Conservation (phyloP, 345 rosid genomes). For the Eucalyptus curtisii region DNA sequence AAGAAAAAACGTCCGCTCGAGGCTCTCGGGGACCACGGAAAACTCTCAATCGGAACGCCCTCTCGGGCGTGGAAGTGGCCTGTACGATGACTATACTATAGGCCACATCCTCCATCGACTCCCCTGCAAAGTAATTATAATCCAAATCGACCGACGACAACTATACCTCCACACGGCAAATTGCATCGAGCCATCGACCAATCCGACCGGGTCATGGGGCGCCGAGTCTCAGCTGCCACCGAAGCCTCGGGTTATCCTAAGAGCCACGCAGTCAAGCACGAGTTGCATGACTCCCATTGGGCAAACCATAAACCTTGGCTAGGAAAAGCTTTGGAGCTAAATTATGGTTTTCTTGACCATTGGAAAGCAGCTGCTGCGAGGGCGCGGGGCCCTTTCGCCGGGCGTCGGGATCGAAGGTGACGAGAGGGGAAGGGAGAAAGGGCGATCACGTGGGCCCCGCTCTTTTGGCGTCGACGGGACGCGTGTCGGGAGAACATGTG, state of each 20-base stretch:
- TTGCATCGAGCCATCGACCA: background rate
- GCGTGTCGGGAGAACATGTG: background rate
- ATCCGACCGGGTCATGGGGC: background rate
- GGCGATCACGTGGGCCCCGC: background rate
- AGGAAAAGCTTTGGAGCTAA: background rate
- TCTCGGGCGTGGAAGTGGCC: background rate
- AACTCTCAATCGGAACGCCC: background rate
- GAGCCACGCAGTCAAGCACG: background rate
- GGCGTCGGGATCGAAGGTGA: background rate
- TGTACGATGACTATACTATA: background rate
- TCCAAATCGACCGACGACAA: background rate
- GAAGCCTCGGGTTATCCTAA: background rate
- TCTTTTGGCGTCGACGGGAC: background rate
- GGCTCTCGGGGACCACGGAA: background rate
- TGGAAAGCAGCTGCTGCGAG: background rate
- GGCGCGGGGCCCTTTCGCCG: background rate
- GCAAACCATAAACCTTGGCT: background rate
- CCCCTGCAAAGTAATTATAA: background rate
- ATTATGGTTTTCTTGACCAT: background rate
- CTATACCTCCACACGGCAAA: background rate
- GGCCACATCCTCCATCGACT: background rate
- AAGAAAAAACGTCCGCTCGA: background rate
- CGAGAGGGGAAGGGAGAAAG: background rate
- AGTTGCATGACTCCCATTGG: background rate
- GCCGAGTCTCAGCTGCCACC: background rate